Evolutionary conservation across 441 rosid species (phyloP).

Genomic region (Populus hybrid): DNA sequence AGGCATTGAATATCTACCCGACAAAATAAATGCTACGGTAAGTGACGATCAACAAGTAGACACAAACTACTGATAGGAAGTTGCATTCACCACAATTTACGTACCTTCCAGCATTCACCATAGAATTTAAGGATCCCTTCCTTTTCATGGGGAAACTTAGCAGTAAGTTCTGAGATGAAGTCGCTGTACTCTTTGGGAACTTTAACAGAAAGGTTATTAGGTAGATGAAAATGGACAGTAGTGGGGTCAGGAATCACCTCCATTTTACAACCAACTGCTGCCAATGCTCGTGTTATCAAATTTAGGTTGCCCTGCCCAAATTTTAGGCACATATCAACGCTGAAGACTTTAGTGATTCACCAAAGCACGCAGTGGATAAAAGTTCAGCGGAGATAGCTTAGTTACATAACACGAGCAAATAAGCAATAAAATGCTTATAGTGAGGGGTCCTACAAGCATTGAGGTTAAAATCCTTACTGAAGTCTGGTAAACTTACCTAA

Average conservation of each 20-base stretch:
- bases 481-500: background rate
- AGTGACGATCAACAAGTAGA: constrained; percentile 20
- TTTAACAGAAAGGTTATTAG: constrained; percentile 64
- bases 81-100: constrained; percentile 27
- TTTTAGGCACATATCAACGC: constrained; percentile 13
- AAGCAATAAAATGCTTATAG: background rate
- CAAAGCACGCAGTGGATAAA: background rate
- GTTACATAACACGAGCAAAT: background rate
- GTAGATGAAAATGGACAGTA: constrained; percentile 94
- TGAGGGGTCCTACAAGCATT: background rate
- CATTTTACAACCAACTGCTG: constrained; percentile 86
- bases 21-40: constrained; percentile 12
- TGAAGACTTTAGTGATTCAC: background rate
- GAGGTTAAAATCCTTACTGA: background rate
- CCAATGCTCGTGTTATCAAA: constrained; percentile 85
- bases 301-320: constrained; percentile 82
- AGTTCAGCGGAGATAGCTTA: background rate
- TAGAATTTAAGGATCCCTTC: constrained; percentile 84
- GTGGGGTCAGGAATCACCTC: constrained; percentile 93
- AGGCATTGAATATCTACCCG: constrained; percentile 76
- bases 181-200: constrained; percentile 72
- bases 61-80: constrained; percentile 7
- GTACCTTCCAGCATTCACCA: constrained; percentile 86
- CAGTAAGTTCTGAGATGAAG: constrained; percentile 57
- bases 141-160: constrained; percentile 82